Conservation (phyloP, 2,329 filamentous ascomycete genomes). For the Blastomyces silverae region DNA sequence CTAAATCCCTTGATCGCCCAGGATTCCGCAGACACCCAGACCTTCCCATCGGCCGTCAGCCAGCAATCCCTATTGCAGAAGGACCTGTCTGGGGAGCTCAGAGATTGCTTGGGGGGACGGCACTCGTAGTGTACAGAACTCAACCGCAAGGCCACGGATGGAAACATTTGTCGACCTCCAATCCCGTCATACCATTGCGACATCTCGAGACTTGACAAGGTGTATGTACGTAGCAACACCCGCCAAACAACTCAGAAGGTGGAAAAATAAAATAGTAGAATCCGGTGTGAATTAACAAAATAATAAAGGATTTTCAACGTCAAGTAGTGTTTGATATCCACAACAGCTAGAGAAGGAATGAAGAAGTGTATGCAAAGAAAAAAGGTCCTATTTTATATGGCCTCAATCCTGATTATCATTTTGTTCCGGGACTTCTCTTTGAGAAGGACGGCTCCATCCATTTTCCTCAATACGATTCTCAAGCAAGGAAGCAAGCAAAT, state of each 20-base stretch:
- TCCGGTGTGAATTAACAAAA: background rate
- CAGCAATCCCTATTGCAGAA: background rate
- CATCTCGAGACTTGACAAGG: background rate
- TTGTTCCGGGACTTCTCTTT: background rate
- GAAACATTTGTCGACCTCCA: too few relatives aligned
- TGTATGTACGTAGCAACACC: background rate
- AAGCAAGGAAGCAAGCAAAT: background rate
- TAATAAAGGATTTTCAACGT: background rate
- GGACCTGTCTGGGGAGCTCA: background rate
- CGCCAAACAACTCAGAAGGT: background rate
- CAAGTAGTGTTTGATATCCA: background rate
- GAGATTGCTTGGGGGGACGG: background rate
- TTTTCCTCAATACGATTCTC: background rate
- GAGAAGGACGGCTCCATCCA: background rate
- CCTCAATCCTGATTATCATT: background rate
- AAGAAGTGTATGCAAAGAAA: background rate
- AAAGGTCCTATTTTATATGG: background rate
- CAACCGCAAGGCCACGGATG: background rate
- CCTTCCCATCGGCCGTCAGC: background rate
- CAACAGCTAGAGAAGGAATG: background rate
- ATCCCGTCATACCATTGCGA: too few relatives aligned
- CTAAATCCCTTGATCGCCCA: accelerated
- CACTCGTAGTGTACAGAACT: background rate
- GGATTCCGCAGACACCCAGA: background rate
- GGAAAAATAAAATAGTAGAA: background rate